phyloP scores from a whole-genome alignment of 1,139 yeast genomes.

The Zygosaccharomyces sapae region DNA sequence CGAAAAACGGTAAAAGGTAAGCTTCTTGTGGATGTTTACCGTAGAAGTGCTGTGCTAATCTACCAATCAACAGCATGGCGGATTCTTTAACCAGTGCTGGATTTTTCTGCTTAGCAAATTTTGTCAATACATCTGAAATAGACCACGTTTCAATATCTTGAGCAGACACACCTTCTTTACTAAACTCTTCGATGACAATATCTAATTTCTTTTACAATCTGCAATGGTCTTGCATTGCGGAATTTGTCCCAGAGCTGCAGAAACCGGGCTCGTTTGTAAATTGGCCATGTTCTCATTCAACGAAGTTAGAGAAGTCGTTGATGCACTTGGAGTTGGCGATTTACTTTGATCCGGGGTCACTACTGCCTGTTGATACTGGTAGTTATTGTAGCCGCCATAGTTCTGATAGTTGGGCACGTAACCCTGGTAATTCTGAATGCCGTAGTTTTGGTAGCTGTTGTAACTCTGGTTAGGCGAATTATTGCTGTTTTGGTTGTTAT shows the following conservation, averaged over 20 bases:
- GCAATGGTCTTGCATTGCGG: constrained; percentile 57
- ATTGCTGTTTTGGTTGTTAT: constrained; percentile 8
- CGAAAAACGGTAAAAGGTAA: constrained; percentile 56
- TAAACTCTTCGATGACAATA: constrained; percentile 48
- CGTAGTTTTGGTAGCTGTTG: constrained; percentile 12
- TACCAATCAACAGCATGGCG: constrained; percentile 61
- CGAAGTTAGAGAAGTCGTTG: constrained; percentile 65
- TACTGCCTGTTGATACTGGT: constrained; percentile 26
- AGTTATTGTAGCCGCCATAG: constrained; percentile 11
- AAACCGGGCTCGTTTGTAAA: constrained; percentile 64
- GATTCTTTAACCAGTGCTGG: constrained; percentile 73
- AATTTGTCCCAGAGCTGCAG: constrained; percentile 53
- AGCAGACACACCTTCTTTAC: constrained; percentile 45
- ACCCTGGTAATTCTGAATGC: background rate
- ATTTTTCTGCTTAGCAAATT: constrained; percentile 70
- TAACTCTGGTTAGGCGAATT: constrained; percentile 11
- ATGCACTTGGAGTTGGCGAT: constrained; percentile 34
- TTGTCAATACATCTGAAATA: constrained; percentile 54
- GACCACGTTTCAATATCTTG: constrained; percentile 56
- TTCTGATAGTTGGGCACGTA: constrained; percentile 11
- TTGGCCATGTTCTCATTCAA: constrained; percentile 66
- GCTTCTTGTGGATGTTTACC: constrained; percentile 74
- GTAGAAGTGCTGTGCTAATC: constrained; percentile 61
- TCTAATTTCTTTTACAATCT: constrained; percentile 64
- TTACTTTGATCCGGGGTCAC: constrained; percentile 30